phyloP scores from a whole-genome alignment of 177 flowering plant genomes.

The Vitis hybrid region DNA sequence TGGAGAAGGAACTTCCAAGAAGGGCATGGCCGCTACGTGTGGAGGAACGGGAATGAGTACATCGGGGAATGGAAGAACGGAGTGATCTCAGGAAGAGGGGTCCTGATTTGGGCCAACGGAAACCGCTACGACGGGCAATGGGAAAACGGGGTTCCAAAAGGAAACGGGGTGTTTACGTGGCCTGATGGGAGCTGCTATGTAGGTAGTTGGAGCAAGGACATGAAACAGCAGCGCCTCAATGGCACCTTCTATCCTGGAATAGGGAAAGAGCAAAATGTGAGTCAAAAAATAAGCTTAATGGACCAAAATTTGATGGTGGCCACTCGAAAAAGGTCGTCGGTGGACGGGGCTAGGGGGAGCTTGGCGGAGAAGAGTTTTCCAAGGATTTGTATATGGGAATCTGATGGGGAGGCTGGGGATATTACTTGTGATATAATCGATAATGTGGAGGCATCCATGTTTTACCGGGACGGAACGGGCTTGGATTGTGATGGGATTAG shows the following conservation, averaged over 20 bases:
- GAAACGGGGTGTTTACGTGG: conserved; percentile 71
- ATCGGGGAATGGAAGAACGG: conserved; percentile 89
- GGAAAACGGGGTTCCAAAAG: conserved; percentile 83
- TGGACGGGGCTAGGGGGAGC: conserved; percentile 61
- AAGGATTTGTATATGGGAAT: conserved; percentile 86
- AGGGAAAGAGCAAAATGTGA: conserved; percentile 19
- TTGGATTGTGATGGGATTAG: conserved; percentile 33
- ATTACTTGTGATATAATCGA: conserved; percentile 86
- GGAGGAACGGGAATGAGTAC: conserved; percentile 90
- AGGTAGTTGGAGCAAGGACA: conserved; percentile 60
- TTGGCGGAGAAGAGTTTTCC: conserved; percentile 56
- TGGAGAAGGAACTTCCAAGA: conserved; percentile 82
- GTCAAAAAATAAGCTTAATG: conserved; percentile 4
- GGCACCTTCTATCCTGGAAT: conserved; percentile 54
- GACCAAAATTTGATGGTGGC: conserved; percentile 25
- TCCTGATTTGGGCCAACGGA: conserved; percentile 72
- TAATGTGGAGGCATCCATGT: conserved; percentile 76
- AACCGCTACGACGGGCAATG: conserved; percentile 80
- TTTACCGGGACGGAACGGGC: conserved; percentile 51
- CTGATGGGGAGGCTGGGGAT: conserved; percentile 85
- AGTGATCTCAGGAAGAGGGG: conserved; percentile 72
- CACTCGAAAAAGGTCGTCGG: conserved; percentile 64
- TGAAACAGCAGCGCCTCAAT: conserved; percentile 28
- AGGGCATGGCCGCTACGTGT: conserved; percentile 80
- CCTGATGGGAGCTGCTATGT: conserved; percentile 70